These are phyloP conservation scores for Pseudotsuga menziesii DNA, from an alignment of 75 land plant genomes.

Conservation along the genomic window DNA sequence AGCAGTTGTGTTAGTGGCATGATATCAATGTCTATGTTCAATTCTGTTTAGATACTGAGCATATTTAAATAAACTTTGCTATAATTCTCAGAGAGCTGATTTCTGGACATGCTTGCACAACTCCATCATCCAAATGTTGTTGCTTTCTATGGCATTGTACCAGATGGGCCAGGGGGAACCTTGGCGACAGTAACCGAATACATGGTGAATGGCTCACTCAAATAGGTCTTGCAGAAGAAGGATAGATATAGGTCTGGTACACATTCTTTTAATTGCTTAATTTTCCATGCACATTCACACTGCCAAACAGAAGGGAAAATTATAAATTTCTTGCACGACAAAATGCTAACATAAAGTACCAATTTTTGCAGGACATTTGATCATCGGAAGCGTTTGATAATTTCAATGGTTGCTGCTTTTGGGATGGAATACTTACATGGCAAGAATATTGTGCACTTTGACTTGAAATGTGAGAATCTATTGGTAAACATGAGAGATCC, in stretches of 20 bases:
- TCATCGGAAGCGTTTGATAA: slow-evolving; percentile 57
- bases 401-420: slow-evolving; percentile 90
- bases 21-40: not conserved
- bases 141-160: slow-evolving; percentile 96
- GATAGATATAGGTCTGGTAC: slow-evolving; percentile 7
- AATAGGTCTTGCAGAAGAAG: slow-evolving; percentile 51
- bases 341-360: not conserved
- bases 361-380: slow-evolving; percentile 54
- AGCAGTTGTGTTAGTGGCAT: not conserved
- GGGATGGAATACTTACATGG: slow-evolving; percentile 93
- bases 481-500: slow-evolving; percentile 78
- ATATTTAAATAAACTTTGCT: not conserved
- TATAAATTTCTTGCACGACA: not conserved
- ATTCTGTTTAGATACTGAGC: not conserved
- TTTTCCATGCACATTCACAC: not conserved
- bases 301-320: not conserved
- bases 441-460: slow-evolving; percentile 86
- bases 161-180: slow-evolving; percentile 94
- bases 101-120: slow-evolving; percentile 89
- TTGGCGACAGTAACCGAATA: slow-evolving; percentile 95
- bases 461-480: slow-evolving; percentile 83
- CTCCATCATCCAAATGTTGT: slow-evolving; percentile 98
- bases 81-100: slow-evolving; percentile 55
- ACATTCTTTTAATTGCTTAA: not conserved
- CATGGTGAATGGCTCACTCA: slow-evolving; percentile 98